Evolutionary conservation across 768 basidiomycete species (phyloP).

Genomic region (Nidula microcarpa): DNA sequence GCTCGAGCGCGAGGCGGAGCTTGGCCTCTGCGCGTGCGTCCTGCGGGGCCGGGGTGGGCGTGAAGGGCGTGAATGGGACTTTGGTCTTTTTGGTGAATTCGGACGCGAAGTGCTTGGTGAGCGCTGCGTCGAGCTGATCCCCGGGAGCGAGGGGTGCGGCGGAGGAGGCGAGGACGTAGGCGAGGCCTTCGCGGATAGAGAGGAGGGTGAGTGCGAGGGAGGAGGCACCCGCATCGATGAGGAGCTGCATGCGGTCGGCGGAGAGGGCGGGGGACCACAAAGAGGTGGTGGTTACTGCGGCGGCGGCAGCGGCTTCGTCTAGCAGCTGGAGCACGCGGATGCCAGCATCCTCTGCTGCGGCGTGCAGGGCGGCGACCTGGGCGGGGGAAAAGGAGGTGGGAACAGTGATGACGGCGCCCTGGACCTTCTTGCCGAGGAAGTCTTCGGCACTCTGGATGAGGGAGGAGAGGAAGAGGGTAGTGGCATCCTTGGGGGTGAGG

Average conservation of each 20-base stretch:
- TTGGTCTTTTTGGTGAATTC: conserved; percentile 98
- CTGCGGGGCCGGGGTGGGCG: conserved; percentile 42
- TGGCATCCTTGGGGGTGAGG: conserved; percentile 80
- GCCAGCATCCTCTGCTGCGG: conserved; percentile 77
- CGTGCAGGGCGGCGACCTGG: conserved; percentile 68
- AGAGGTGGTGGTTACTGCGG: conserved; percentile 50
- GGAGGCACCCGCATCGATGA: conserved; percentile 81
- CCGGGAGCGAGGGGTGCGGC: conserved; percentile 53
- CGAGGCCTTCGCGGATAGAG: conserved; percentile 72
- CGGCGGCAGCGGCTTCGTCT: conserved; percentile 82
- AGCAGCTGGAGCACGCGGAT: conserved; percentile 82
- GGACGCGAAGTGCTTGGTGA: conserved; percentile 89
- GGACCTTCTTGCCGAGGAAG: conserved; percentile 78
- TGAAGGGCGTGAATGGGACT: conserved; percentile 61
- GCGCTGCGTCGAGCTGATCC: conserved; percentile 71
- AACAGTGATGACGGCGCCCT: conserved; percentile 81
- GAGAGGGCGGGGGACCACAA: conserved; percentile 32
- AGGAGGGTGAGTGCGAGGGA: conserved; percentile 68
- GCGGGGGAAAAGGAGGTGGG: conserved; percentile 70
- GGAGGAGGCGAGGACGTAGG: conserved; percentile 55
- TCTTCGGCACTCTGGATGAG: conserved; percentile 86
- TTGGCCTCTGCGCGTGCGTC: conserved; percentile 92
- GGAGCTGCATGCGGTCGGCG: conserved; percentile 70
- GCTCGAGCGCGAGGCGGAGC: conserved; percentile 87
- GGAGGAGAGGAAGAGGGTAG: conserved; percentile 80